Percentiles rank a stretch among this genome's conserved stretches.
These are phyloP conservation scores for Eimeria sp. DNA, from an alignment of 169 alveolate species.

Conservation along the genomic window DNA sequence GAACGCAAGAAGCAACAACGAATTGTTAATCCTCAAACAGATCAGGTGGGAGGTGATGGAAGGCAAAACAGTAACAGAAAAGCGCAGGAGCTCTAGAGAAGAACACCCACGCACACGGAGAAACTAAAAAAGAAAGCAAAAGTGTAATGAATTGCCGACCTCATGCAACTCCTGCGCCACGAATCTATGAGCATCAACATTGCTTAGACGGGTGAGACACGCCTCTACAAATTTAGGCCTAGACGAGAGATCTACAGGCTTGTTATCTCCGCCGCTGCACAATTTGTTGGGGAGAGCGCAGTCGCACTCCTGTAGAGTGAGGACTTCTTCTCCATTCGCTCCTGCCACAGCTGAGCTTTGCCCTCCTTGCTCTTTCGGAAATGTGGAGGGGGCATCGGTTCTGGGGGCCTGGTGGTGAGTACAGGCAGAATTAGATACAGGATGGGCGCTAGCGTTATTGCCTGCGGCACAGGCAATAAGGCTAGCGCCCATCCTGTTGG, in stretches of 20 bases:
- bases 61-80: not conserved
- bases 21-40: not conserved
- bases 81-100: not conserved
- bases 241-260: not conserved
- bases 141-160: not conserved
- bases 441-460: too few relatives aligned
- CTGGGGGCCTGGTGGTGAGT: not conserved
- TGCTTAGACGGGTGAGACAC: not conserved
- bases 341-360: not conserved
- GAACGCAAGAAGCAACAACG: not conserved
- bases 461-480: not conserved
- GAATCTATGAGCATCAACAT: constrained; percentile 30
- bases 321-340: not conserved
- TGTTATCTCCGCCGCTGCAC: not conserved
- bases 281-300: not conserved
- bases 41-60: not conserved
- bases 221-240: constrained; percentile 9
- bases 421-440: not conserved
- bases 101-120: too few relatives aligned
- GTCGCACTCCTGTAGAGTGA: not conserved
- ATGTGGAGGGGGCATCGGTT: not conserved
- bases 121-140: not conserved
- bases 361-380: too few relatives aligned
- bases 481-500: not conserved
- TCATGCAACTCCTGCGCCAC: constrained; percentile 69